Conservation (phyloP, 768 basidiomycete species). For the Agrocybe chaxingu region DNA sequence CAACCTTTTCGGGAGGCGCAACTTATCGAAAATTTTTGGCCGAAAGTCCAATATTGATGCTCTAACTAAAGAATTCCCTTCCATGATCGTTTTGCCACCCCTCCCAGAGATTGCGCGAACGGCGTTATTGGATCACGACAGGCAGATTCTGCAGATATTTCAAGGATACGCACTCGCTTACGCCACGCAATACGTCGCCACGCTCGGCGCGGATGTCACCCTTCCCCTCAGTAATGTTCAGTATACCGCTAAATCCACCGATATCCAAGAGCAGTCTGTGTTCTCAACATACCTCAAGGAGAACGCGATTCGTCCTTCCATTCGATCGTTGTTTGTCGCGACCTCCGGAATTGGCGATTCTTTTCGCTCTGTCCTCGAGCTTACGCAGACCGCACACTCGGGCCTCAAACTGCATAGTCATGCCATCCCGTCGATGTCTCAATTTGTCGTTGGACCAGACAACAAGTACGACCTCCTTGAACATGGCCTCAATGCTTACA, state of each 20-base stretch:
- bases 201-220: constrained; percentile 38
- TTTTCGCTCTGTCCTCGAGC: constrained; percentile 49
- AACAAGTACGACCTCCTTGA: constrained; percentile 8
- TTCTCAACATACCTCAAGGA: neutral
- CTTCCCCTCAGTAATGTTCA: constrained; percentile 46
- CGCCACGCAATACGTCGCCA: constrained; percentile 30
- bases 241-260: constrained; percentile 14
- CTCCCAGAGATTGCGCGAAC: constrained; percentile 35
- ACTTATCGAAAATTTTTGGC: constrained; percentile 43
- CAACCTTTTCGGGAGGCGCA: constrained; percentile 64
- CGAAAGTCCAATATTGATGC: constrained; percentile 30
- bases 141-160: constrained; percentile 52
- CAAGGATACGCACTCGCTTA: constrained; percentile 51
- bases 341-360: constrained; percentile 63
- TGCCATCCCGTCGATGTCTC: constrained; percentile 53
- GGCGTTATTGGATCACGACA: constrained; percentile 43
- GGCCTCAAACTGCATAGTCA: constrained; percentile 58
- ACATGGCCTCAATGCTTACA: constrained; percentile 54
- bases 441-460: constrained; percentile 19
- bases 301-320: neutral
- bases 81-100: constrained; percentile 52
- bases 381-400: constrained; percentile 45
- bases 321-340: constrained; percentile 63
- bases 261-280: neutral
- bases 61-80: constrained; percentile 45